A percentile compares a stretch with the other conserved stretches of the same genome.
Evolutionary conservation across 768 basidiomycete genomes (phyloP).

Genomic region (Pleurotus eryngii): DNA sequence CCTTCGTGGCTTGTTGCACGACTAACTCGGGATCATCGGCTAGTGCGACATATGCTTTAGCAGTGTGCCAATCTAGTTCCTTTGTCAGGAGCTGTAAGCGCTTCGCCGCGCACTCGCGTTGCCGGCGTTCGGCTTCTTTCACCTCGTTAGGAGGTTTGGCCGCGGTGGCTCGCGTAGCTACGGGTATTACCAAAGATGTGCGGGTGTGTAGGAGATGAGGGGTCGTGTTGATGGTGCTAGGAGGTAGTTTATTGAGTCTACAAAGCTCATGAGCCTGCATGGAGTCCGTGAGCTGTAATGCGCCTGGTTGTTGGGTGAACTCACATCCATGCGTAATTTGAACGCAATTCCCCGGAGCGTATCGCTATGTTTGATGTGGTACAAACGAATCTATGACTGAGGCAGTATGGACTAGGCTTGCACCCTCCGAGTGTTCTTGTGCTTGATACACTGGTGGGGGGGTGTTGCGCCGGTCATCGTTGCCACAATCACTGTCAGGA

Average conservation of each 20-base stretch:
- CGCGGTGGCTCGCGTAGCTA: constrained; percentile 29
- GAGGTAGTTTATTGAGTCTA: constrained; percentile 61
- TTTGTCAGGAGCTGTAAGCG: constrained; percentile 63
- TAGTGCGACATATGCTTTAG: constrained; percentile 67
- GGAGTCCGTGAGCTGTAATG: background rate
- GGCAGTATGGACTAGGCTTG: constrained; percentile 1
- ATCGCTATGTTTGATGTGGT: constrained; percentile 54
- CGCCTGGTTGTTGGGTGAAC: constrained; percentile 20
- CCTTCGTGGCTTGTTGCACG: constrained; percentile 17
- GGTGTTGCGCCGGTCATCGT: background rate
- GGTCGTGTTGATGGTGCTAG: constrained; percentile 62
- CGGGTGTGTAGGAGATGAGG: constrained; percentile 77
- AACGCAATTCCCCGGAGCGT: constrained; percentile 66
- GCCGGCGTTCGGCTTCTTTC: constrained; percentile 34
- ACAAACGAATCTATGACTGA: constrained; percentile 27
- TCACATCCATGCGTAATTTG: constrained; percentile 57
- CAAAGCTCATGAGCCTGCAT: constrained; percentile 57
- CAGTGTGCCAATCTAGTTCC: constrained; percentile 65
- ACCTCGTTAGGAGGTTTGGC: constrained; percentile 10
- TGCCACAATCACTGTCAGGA: constrained; percentile 31
- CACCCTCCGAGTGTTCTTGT: background rate
- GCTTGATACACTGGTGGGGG: constrained; percentile 9
- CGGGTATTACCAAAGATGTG: constrained; percentile 50
- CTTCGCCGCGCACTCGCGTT: constrained; percentile 53
- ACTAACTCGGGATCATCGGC: constrained; percentile 43